Percentiles rank a stretch among this genome's conserved stretches.
Conservation (phyloP, 768 basidiomycete species). For the Dioszegia aurantiaca region DNA sequence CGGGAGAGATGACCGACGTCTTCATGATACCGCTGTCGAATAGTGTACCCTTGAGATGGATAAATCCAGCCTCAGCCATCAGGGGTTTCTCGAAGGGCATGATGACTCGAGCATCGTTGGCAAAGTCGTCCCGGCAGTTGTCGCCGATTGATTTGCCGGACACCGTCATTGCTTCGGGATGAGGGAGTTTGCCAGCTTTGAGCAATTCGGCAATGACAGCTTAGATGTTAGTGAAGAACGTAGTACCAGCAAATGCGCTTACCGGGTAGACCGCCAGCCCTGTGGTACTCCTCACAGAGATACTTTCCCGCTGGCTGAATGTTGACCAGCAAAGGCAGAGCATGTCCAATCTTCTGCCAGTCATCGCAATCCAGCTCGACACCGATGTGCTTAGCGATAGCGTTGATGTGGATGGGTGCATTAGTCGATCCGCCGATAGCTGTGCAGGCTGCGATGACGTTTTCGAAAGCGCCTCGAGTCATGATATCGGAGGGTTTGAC, state of each 20-base stretch:
- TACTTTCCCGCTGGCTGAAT: constrained; percentile 45
- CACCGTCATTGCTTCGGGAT: constrained; percentile 40
- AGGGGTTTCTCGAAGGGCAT: constrained; percentile 42
- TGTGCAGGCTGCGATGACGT: constrained; percentile 42
- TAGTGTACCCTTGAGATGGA: constrained; percentile 45
- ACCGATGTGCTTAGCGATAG: constrained; percentile 46
- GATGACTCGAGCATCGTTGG: constrained; percentile 47
- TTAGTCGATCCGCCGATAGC: constrained; percentile 49
- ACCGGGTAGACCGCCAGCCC: constrained; percentile 47
- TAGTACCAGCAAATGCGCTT: constrained; percentile 5
- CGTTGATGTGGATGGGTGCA: constrained; percentile 47
- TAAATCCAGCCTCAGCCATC: constrained; percentile 44
- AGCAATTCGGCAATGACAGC: constrained; percentile 45
- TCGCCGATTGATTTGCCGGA: constrained; percentile 43
- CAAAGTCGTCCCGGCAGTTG: constrained; percentile 43
- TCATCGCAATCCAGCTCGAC: constrained; percentile 39
- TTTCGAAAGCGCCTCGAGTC: constrained; percentile 44
- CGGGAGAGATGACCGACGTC: constrained; percentile 48
- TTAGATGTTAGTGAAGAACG: constrained; percentile 16
- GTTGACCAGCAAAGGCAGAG: constrained; percentile 41
- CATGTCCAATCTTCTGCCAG: constrained; percentile 43
- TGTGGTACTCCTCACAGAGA: constrained; percentile 47
- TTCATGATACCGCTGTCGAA: constrained; percentile 52
- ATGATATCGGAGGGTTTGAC: constrained; percentile 50
- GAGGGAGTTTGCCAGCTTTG: constrained; percentile 31